Evolutionary conservation across 1,139 yeast genomes (phyloP), one percentile per base, ranked within the genome.

Genomic region (Lodderomyces metapsilosis): DNA sequence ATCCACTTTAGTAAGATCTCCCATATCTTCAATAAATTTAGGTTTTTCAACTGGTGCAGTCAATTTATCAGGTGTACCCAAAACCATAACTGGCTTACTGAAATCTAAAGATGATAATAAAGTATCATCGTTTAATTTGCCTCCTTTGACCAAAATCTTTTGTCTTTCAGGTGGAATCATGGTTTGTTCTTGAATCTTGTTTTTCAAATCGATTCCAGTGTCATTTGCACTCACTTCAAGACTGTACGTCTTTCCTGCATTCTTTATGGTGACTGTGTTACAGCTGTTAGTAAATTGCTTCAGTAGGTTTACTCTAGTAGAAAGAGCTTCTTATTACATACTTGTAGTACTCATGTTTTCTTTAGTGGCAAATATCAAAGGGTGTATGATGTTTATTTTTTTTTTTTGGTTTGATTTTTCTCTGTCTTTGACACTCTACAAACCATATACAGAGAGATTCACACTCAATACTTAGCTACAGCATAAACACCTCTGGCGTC

Each of bases 161-260:
- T 92, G 98, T 54, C 97, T 82, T 43, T 81, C 86, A 2, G 82
- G 78, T 13, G 96, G 95, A 43, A 92, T 89, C 43, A 81, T 81
- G 1, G 98, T 92, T 47, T 79, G 61, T 34, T 82, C 78, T 51
- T 77, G 82, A 44, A 92, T 80, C 62, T 84, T 84, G 44, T 71
- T 66, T 59, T 88, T 91, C 60, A 92, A 77, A 16, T 75, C 78
- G n/a, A 73, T 62, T 1, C 94, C 97, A 2, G 78, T 74, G 38
- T 81, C 82, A 6, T 58, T 56, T 3, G 71, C 66, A 25, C 71
- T 75, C 39, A 91, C 70, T 21, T 78, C 81, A 32, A 92, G 71
- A 16, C 86, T 85, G 62, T 86, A 82, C 3, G 80, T 71, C 57
- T 88, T 88, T 31, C 98, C 97, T 2, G 95, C 82, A 64, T 91